phyloP scores from a whole-genome alignment of 139 green algal species.

The Diplosphaera chodatii region DNA sequence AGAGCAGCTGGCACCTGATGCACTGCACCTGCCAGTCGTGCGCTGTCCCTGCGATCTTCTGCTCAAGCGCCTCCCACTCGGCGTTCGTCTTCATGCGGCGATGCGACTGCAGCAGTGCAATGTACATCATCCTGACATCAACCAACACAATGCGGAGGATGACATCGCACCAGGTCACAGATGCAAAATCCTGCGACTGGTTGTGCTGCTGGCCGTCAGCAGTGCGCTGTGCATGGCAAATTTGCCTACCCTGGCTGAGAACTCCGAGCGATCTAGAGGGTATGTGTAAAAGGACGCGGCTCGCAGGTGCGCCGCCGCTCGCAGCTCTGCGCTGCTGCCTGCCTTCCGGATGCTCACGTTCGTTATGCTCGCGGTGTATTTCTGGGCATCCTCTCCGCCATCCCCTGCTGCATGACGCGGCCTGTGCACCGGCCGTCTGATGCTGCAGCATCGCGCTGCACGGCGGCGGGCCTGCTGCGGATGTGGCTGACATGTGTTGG shows the following conservation, averaged over 20 bases:
- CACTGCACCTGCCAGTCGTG: slow-evolving; percentile 25
- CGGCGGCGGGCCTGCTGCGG: too few species aligned
- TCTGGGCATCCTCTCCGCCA: too few species aligned
- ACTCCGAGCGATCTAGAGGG: slow-evolving; percentile 51
- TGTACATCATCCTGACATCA: background rate
- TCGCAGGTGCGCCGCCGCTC: slow-evolving; percentile 61
- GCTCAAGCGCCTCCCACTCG: slow-evolving; percentile 61
- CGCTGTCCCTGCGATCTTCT: slow-evolving; percentile 46
- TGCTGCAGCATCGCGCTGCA: too few species aligned
- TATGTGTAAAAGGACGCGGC: slow-evolving; percentile 57
- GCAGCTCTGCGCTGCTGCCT: slow-evolving; percentile 44
- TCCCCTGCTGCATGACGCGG: too few species aligned
- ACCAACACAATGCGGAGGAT: background rate
- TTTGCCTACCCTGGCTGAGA: slow-evolving; percentile 34
- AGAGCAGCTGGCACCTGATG: background rate
- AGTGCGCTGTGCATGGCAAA: background rate
- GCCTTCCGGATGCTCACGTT: background rate
- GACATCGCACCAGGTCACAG: too few species aligned
- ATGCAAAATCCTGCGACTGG: too few species aligned
- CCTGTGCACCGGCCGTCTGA: too few species aligned
- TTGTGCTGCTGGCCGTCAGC: too few species aligned
- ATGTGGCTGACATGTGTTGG: too few species aligned
- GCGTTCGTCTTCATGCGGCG: slow-evolving; percentile 67
- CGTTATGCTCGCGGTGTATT: too few species aligned
- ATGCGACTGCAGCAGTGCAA: slow-evolving; percentile 41